Base-by-base conservation (phyloP, 306 rosid genomes). In the Corylus americana region DNA sequence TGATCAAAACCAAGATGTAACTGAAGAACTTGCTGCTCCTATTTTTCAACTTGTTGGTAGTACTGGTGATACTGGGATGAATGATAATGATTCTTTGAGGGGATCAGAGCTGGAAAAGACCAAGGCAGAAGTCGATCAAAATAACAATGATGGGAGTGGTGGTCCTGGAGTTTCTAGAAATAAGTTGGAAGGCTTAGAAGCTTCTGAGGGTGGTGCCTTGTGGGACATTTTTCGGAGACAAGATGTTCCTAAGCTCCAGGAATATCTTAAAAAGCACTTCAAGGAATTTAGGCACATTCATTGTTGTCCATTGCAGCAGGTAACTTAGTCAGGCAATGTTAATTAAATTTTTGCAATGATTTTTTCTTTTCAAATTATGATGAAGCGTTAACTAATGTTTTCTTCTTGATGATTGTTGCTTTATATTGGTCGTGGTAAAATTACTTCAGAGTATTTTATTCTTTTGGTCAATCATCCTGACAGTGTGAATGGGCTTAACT, bases 221-320 rank as follows among this genome's bases (percentile, higher is more conserved):
- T 92, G 98, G 97, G 98, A 92, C 88, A 91, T 94, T 76, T 94
- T 94, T 71, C 85, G 97, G 55, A 88, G 97, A 81, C 83, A 94
- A 76, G 98, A 94, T 86, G 88, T 81, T n/a, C 95, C 93, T 4
- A 88, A 90, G 84, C 90, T 94, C 80, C 80, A 92, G 78, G 87
- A 90, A 77, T 94, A 94, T 74, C 88, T 91, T 64, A 87, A 73
- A 76, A 88, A 85, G 86, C 97, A 94, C 85, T 90, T 82, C 50
- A 74, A 87, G 55, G 94, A 91, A 89, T 92, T 94, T 66, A 87
- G 98, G 83, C 97, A 94, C 84, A 64, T 74, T n/a, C 74, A 85
- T 47, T 88, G 94, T 61, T 58, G 82, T 76, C 97, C 87, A 27
- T 47, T 92, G 78, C 83, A 71, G 44, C 89, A 91, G 98, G 98